These are phyloP conservation scores for Curvularia sp. DNA, from an alignment of 2,329 filamentous ascomycete species.

Conservation along the genomic window DNA sequence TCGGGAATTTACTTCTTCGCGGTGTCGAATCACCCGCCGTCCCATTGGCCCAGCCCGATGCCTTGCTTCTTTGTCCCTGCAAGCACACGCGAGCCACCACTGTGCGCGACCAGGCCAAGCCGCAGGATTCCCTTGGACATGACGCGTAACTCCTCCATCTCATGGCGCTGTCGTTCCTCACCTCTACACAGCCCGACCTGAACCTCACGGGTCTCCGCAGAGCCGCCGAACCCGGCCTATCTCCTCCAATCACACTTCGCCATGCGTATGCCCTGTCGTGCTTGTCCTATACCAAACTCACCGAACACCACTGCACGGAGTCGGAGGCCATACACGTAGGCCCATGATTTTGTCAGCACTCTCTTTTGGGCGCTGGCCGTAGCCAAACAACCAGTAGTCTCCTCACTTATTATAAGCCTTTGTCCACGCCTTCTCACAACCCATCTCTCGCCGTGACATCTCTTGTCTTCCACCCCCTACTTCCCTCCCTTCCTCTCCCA, in stretches of 20 bases:
- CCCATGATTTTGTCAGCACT: conserved; percentile 11
- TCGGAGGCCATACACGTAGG: conserved; percentile 6
- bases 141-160: conserved; percentile 36
- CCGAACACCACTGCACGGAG: conserved; percentile 1
- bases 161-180: conserved; percentile 22
- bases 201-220: conserved; percentile 38
- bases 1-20: conserved; percentile 7
- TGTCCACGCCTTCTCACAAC: conserved; percentile 18
- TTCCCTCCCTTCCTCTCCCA: neutral
- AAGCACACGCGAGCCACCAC: conserved; percentile 22
- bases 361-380: conserved; percentile 7
- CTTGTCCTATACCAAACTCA: conserved; percentile 5
- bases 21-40: conserved; percentile 7
- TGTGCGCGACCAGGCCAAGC: conserved; percentile 31
- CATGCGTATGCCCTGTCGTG: neutral
- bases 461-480: neutral
- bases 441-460: neutral
- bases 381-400: conserved; percentile 1
- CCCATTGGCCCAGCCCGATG: conserved; percentile 17
- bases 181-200: conserved; percentile 28
- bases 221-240: conserved; percentile 30
- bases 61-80: conserved; percentile 19
- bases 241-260: conserved; percentile 9
- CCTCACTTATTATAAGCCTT: conserved; percentile 17
- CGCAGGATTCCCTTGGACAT: conserved; percentile 22